Conservation (phyloP, 345 rosid species). For the Barbarea vulgaris region DNA sequence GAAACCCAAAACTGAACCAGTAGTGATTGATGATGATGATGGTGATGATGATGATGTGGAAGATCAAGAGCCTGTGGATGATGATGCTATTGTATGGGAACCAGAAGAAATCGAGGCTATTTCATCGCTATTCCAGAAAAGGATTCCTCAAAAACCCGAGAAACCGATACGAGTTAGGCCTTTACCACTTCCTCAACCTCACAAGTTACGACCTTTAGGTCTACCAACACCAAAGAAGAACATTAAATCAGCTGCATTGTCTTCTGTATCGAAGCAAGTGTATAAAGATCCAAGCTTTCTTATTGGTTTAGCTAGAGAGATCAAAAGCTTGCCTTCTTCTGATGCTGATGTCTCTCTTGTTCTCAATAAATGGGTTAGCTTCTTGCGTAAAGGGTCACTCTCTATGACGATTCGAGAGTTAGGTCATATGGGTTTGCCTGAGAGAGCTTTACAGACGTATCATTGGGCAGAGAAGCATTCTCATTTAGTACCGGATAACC, state of each 20-base stretch:
- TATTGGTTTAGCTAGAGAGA: conserved; percentile 66
- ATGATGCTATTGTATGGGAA: conserved; percentile 58
- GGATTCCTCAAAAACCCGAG: conserved; percentile 80
- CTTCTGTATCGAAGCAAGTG: conserved; percentile 46
- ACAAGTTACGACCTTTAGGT: conserved; percentile 67
- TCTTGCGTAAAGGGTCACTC: conserved; percentile 75
- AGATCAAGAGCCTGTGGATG: conserved; percentile 33
- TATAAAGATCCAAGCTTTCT: conserved; percentile 68
- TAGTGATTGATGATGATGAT: not conserved
- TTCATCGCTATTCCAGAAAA: conserved; percentile 70
- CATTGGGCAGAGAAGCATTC: conserved; percentile 80
- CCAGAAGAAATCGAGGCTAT: conserved; percentile 71
- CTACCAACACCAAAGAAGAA: conserved; percentile 65
- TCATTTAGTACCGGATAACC: conserved; percentile 68
- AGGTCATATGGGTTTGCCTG: conserved; percentile 81
- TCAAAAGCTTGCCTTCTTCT: conserved; percentile 48
- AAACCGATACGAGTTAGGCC: conserved; percentile 60
- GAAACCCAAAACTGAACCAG: conserved; percentile 45
- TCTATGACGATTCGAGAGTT: conserved; percentile 73
- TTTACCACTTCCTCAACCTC: conserved; percentile 77
- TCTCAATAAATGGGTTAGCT: conserved; percentile 58
- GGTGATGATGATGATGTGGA: conserved; percentile 19
- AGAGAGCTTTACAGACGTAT: conserved; percentile 77
- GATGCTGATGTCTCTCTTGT: conserved; percentile 58
- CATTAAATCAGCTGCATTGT: conserved; percentile 35